These are phyloP conservation scores for Escovopsis sp. DNA, from an alignment of 2,329 filamentous ascomycete genomes.

Conservation along the genomic window DNA sequence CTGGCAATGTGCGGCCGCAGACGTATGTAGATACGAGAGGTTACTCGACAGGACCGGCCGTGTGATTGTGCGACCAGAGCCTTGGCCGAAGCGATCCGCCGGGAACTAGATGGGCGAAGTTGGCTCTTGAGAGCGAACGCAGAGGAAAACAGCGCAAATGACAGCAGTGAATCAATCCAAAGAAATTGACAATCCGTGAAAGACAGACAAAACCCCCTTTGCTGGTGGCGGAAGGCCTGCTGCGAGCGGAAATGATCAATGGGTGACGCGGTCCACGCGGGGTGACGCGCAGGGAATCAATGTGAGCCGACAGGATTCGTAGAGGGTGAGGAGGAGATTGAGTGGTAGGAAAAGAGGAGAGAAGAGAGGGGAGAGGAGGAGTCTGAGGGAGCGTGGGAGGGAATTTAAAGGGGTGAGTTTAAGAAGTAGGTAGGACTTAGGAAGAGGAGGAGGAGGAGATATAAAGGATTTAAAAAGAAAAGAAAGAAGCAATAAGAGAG, in stretches of 20 bases:
- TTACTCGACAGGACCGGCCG: not conserved
- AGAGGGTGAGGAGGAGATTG: too few species aligned
- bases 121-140: not conserved
- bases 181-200: not conserved
- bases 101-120: not conserved
- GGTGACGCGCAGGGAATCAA: too few species aligned
- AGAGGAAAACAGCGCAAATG: not conserved
- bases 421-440: too few species aligned
- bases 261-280: too few species aligned
- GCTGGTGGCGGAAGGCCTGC: not conserved
- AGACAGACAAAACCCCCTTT: not conserved
- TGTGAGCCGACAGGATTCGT: too few species aligned
- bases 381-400: not conserved
- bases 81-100: not conserved
- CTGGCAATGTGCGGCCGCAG: too few species aligned
- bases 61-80: not conserved
- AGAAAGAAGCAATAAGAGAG: too few species aligned
- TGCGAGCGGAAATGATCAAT: not conserved
- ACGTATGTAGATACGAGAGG: not conserved
- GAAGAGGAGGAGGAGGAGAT: too few species aligned
- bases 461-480: not conserved
- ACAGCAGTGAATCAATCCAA: not conserved
- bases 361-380: not conserved
- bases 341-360: too few species aligned
- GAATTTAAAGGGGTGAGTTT: not conserved